Conservation (phyloP, 2,329 filamentous ascomycete species). For the Lasiodiplodia gonubiensis region DNA sequence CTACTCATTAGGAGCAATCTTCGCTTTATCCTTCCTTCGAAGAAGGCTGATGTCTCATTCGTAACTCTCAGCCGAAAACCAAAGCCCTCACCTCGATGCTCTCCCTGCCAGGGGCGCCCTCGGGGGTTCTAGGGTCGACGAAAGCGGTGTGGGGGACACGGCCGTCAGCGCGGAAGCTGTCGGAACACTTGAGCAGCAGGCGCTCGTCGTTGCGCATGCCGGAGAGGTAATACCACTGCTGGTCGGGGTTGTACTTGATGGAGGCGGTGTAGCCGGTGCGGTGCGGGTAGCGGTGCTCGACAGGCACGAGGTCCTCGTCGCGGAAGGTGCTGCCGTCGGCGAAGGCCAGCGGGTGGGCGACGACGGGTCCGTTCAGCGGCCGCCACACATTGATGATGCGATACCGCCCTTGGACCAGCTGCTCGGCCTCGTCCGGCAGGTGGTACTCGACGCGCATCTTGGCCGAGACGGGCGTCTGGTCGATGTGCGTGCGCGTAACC, state of each 20-base stretch:
- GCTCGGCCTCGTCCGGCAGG: slow-evolving; percentile 64
- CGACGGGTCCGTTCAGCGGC: slow-evolving; percentile 63
- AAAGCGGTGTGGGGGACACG: slow-evolving; percentile 65
- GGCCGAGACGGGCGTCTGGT: slow-evolving; percentile 75
- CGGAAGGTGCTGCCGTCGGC: slow-evolving; percentile 61
- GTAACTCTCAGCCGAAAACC: slow-evolving; percentile 67
- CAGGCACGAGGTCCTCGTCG: slow-evolving; percentile 69
- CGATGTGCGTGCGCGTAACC: slow-evolving; percentile 77
- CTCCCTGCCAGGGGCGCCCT: slow-evolving; percentile 74
- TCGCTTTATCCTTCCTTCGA: neutral
- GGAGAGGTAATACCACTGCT: slow-evolving; percentile 80
- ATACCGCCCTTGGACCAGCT: slow-evolving; percentile 70
- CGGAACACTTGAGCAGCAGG: slow-evolving; percentile 79
- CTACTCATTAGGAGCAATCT: neutral
- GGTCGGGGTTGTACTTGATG: slow-evolving; percentile 64
- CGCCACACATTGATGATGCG: slow-evolving; percentile 91
- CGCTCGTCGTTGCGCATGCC: slow-evolving; percentile 77
- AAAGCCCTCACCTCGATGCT: slow-evolving; percentile 89
- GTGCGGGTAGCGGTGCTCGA: slow-evolving; percentile 75
- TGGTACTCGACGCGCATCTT: slow-evolving; percentile 71
- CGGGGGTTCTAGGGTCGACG: slow-evolving; percentile 71
- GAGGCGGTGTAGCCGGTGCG: slow-evolving; percentile 76
- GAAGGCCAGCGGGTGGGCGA: slow-evolving; percentile 62
- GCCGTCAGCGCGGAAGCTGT: slow-evolving; percentile 60
- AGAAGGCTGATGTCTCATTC: neutral